A percentile compares a stretch with the other conserved stretches of the same genome.
Conservation (phyloP, 1,284 basidiomycete genomes). For the Erythrobasidium hasegawianum region DNA sequence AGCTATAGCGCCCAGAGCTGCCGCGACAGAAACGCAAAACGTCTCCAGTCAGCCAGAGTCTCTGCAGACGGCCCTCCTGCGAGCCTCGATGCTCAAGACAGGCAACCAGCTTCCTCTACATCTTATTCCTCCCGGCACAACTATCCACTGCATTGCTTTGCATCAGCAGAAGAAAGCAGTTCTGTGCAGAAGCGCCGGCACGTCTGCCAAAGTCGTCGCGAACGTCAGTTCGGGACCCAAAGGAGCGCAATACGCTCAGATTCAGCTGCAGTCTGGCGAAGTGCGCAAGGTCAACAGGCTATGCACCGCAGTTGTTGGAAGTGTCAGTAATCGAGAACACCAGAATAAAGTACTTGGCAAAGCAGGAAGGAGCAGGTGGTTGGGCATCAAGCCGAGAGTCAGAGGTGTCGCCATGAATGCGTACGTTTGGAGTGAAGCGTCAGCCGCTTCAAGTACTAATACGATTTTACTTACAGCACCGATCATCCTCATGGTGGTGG, state of each 20-base stretch:
- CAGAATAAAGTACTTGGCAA: constrained; percentile 82
- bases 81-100: constrained; percentile 77
- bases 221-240: constrained; percentile 58
- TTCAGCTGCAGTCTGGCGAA: constrained; percentile 88
- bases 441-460: too few species aligned
- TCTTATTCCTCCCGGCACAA: constrained; percentile 86
- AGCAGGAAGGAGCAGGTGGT: constrained; percentile 83
- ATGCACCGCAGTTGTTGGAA: constrained; percentile 84
- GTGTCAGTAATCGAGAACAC: constrained; percentile 88
- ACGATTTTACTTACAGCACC: constrained; percentile 7
- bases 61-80: constrained; percentile 53
- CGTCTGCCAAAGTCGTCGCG: constrained; percentile 74
- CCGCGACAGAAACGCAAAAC: neutral
- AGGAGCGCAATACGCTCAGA: constrained; percentile 67
- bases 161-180: constrained; percentile 72
- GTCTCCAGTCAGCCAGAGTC: constrained; percentile 23
- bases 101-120: constrained; percentile 91
- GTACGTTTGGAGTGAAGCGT: constrained; percentile 54
- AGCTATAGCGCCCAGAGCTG: constrained; percentile 33
- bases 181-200: constrained; percentile 84
- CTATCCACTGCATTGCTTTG: constrained; percentile 81
- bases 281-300: constrained; percentile 77
- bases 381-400: constrained; percentile 80
- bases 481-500: constrained; percentile 56
- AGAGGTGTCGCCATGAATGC: constrained; percentile 99